Conservation (phyloP, 192 early-diverging fungal species). For the Piromyces finnis region DNA sequence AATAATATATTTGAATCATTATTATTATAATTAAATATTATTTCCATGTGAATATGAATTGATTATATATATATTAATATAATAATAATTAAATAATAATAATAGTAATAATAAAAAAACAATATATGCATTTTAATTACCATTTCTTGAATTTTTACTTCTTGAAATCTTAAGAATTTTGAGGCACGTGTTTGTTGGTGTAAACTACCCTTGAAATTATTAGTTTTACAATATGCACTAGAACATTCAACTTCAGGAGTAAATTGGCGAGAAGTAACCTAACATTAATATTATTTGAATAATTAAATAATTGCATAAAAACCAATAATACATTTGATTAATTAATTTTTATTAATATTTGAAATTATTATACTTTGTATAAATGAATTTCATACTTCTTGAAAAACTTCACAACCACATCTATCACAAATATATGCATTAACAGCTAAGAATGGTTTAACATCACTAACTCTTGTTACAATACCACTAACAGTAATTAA, state of each 20-base stretch:
- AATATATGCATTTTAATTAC: slow-evolving; percentile 15
- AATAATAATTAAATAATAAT: neutral
- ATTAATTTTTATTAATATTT: neutral
- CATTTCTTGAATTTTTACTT: slow-evolving; percentile 90
- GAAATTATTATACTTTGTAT: no score
- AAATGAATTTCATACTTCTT: slow-evolving; percentile 45
- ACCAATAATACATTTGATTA: no score
- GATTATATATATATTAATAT: no score
- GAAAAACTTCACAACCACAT: slow-evolving; percentile 90
- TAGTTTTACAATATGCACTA: slow-evolving; percentile 57
- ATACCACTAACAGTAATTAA: slow-evolving; percentile 80
- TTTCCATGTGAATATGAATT: no score
- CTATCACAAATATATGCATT: slow-evolving; percentile 81
- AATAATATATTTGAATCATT: no score
- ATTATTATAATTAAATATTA: no score
- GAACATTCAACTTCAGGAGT: slow-evolving; percentile 68
- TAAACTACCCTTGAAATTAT: slow-evolving; percentile 63
- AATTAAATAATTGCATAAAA: no score
- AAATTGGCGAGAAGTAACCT: slow-evolving; percentile 22
- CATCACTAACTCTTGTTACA: slow-evolving; percentile 81
- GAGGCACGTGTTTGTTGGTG: slow-evolving; percentile 79
- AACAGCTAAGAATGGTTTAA: slow-evolving; percentile 78
- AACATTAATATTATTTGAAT: no score
- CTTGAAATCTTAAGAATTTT: slow-evolving; percentile 88
- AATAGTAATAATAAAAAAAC: neutral